Evolutionary conservation across 1,139 yeast species (phyloP), one percentile per base, ranked within the genome.

Genomic region (Blastobotrys arbuscula): DNA sequence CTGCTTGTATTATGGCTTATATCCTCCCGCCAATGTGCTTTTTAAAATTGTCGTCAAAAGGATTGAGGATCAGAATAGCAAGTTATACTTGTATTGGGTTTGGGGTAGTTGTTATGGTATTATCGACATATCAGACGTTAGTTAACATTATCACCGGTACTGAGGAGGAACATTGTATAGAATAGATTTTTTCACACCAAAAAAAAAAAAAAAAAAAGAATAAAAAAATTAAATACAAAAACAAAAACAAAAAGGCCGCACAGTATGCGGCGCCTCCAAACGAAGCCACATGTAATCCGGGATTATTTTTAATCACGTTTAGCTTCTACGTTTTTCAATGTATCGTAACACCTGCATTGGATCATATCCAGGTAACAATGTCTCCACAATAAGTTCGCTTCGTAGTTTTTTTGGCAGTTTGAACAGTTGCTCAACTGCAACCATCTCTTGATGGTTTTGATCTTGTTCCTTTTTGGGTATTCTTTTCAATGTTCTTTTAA

Each of bases 1-100:
- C 96, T 0, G 97, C 97, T 0, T 86, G 95, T 13, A 72, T 87
- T 34, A 83, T 90, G 85, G 97, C 97, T 0, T 90, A 87, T 60
- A 87, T 90, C 19, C 71, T 90, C 12, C 97, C 97, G 0, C 96
- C 97, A 5, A 65, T 83, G 65, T 89, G 96, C 60, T 85, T 77
- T 60, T 66, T 87, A 52, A 80, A 82, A 54, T 73, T 89, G 55
- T 76, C 87, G 0, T 74, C 77, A 58, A 75, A 75, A 47, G 65
- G 70, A 16, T 62, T 68, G 18, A 79, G 60, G 40, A 71, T 78
- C 39, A 74, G 73, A 45, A 47, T 81, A 1, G 84, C 90, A 0
- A 76, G 82, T 54, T 73, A 78, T 49, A 68, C 71, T 0, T 84
- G 95, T 61, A 77, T 83, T 12, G 62, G 69, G 0, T 89, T 90